A percentile compares a stretch with the other conserved stretches of the same genome.
These are phyloP conservation scores for Narthecium ossifragum DNA, from an alignment of 106 monocot genomes.

Conservation along the genomic window DNA sequence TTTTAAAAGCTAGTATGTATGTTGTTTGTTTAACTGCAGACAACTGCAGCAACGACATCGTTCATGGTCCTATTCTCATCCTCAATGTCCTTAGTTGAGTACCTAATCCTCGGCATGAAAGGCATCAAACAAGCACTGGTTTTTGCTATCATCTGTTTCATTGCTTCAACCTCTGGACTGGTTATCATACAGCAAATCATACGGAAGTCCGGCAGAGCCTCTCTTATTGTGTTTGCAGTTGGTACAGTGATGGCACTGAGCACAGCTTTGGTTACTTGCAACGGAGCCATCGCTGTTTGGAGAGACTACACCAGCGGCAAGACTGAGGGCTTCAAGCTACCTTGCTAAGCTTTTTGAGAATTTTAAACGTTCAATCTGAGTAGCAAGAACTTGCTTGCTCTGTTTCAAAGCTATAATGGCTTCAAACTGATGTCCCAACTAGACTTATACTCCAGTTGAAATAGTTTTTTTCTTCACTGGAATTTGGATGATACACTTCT, in stretches of 20 bases:
- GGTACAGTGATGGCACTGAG: slow-evolving; percentile 61
- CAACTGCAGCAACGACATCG: slow-evolving; percentile 53
- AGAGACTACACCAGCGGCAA: slow-evolving; percentile 36
- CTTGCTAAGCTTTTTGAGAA: slow-evolving; percentile 26
- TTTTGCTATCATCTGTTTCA: slow-evolving; percentile 44
- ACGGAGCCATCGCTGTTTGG: slow-evolving; percentile 71
- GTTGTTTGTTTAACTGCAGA: slow-evolving; percentile 25
- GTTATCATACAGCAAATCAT: slow-evolving; percentile 39
- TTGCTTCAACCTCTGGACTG: slow-evolving; percentile 50
- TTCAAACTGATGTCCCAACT: no score
- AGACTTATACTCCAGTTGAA: no score
- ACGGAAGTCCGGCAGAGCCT: slow-evolving; percentile 46
- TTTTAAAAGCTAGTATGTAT: not conserved
- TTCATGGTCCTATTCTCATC: slow-evolving; percentile 82
- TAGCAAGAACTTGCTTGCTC: no score
- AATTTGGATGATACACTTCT: no score
- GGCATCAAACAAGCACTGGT: slow-evolving; percentile 20
- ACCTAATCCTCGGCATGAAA: slow-evolving; percentile 57
- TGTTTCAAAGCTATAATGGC: no score
- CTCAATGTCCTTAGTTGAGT: slow-evolving; percentile 79
- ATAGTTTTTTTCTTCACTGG: no score
- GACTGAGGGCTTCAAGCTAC: slow-evolving; percentile 70
- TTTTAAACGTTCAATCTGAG: no score
- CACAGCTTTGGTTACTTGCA: slow-evolving; percentile 45
- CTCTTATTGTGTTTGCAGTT: slow-evolving; percentile 69